Percentiles rank a stretch among this genome's conserved stretches.
Conservation (phyloP, 768 basidiomycete species). For the Amanita inopinata region DNA sequence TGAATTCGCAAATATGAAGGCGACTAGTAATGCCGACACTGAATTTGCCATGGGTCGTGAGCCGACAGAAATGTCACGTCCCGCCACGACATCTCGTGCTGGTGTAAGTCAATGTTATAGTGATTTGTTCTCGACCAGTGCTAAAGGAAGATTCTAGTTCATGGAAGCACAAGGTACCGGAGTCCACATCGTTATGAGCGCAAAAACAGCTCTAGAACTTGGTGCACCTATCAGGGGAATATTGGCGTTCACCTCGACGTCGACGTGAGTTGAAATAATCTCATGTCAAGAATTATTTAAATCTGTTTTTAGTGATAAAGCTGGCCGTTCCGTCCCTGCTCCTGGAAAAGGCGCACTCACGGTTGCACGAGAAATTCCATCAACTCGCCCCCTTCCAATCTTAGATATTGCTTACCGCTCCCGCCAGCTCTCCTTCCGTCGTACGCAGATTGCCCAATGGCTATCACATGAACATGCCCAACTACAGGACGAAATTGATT, state of each 20-base stretch:
- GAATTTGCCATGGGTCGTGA: constrained; percentile 99
- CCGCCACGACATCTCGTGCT: constrained; percentile 90
- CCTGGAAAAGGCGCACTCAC: constrained; percentile 90
- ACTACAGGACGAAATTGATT: constrained; percentile 69
- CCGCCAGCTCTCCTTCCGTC: constrained; percentile 92
- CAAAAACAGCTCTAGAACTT: constrained; percentile 90
- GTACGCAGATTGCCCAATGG: constrained; percentile 93
- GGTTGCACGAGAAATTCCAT: constrained; percentile 76
- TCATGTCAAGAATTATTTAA: neutral
- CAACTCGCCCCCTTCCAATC: constrained; percentile 69
- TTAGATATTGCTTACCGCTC: constrained; percentile 84
- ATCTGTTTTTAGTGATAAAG: constrained; percentile 72
- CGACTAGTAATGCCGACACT: constrained; percentile 92
- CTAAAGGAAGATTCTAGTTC: constrained; percentile 36
- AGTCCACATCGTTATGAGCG: constrained; percentile 95
- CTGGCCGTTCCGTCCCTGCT: constrained; percentile 95
- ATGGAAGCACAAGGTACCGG: constrained; percentile 96
- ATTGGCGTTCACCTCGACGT: constrained; percentile 92
- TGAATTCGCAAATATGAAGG: constrained; percentile 99
- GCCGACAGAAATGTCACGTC: constrained; percentile 97
- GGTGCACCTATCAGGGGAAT: constrained; percentile 91
- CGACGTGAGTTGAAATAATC: constrained; percentile 51
- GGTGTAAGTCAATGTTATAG: constrained; percentile 47
- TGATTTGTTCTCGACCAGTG: too few species aligned
- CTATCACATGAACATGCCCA: constrained; percentile 80